Percentiles rank a stretch among this genome's conserved stretches.
These are phyloP conservation scores for Hirschfeldia incana DNA, from an alignment of 345 rosid species.

Conservation along the genomic window DNA sequence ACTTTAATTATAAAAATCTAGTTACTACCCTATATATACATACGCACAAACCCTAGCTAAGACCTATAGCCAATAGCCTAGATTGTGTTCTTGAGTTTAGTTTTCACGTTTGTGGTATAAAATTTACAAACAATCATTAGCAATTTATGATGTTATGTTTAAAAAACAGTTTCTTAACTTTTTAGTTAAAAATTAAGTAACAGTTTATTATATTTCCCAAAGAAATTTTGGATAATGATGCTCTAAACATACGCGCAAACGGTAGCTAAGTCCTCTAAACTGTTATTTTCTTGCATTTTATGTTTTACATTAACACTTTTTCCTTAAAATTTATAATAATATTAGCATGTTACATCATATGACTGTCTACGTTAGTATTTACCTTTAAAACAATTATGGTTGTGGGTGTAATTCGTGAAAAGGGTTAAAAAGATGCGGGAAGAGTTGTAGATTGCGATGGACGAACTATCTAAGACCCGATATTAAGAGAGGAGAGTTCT, in stretches of 20 bases:
- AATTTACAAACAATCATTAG: neutral
- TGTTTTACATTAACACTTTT: neutral
- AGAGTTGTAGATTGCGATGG: conserved; percentile 45
- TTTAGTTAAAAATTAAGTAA: too few species aligned
- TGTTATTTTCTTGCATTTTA: neutral
- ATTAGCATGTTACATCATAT: neutral
- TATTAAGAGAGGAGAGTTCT: conserved; percentile 42
- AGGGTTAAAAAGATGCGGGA: conserved; percentile 42
- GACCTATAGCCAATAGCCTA: neutral
- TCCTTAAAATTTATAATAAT: neutral
- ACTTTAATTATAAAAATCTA: neutral
- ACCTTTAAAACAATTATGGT: neutral
- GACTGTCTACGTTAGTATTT: conserved; percentile 1
- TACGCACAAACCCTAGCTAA: neutral
- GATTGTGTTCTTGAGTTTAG: neutral
- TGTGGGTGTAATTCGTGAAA: conserved; percentile 17
- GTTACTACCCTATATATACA: neutral
- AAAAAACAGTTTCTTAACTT: too few species aligned
- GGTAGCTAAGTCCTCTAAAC: neutral
- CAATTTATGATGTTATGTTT: neutral
- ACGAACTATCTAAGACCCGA: conserved; percentile 44
- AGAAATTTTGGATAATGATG: too few species aligned
- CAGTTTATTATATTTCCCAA: too few species aligned
- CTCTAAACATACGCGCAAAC: neutral
- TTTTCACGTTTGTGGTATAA: neutral